A percentile compares a stretch with the other conserved stretches of the same genome.
Conservation (phyloP, 31 red algal genomes). For the Asparagopsis taxiformis region DNA sequence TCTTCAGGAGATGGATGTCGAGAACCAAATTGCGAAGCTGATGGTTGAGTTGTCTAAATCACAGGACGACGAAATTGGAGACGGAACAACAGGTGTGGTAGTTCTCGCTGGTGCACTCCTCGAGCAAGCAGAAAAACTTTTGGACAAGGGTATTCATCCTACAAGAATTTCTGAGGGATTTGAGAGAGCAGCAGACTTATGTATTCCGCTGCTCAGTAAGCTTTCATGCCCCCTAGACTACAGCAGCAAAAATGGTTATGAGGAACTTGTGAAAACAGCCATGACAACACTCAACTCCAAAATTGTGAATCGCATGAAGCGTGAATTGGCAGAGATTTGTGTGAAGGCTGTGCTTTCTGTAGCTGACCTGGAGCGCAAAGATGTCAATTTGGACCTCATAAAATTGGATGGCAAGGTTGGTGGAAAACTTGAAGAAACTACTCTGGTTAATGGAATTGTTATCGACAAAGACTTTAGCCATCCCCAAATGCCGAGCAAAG, state of each 20-base stretch:
- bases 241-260: constrained; percentile 62
- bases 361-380: constrained; percentile 95
- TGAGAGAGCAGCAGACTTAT: constrained; percentile 90
- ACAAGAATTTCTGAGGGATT: constrained; percentile 94
- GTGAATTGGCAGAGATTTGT: constrained; percentile 90
- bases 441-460: constrained; percentile 93
- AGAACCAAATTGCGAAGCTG: constrained; percentile 94
- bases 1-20: constrained; percentile 95
- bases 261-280: constrained; percentile 87
- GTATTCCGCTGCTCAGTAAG: constrained; percentile 74
- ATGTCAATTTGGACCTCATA: constrained; percentile 97
- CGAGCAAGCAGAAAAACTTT: constrained; percentile 86
- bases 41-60: constrained; percentile 97
- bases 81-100: constrained; percentile 99
- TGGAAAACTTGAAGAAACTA: constrained; percentile 95
- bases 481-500: constrained; percentile 93
- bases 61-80: constrained; percentile 99
- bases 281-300: constrained; percentile 98
- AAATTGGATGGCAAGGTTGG: constrained; percentile 98
- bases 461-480: constrained; percentile 99
- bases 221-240: constrained; percentile 74
- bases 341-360: constrained; percentile 90
- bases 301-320: constrained; percentile 93
- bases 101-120: constrained; percentile 96
- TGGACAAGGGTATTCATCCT: constrained; percentile 98